A percentile compares a stretch with the other conserved stretches of the same genome.
Evolutionary conservation across 331 rosid species (phyloP).

Genomic region (Rhamnella rubrinervis): DNA sequence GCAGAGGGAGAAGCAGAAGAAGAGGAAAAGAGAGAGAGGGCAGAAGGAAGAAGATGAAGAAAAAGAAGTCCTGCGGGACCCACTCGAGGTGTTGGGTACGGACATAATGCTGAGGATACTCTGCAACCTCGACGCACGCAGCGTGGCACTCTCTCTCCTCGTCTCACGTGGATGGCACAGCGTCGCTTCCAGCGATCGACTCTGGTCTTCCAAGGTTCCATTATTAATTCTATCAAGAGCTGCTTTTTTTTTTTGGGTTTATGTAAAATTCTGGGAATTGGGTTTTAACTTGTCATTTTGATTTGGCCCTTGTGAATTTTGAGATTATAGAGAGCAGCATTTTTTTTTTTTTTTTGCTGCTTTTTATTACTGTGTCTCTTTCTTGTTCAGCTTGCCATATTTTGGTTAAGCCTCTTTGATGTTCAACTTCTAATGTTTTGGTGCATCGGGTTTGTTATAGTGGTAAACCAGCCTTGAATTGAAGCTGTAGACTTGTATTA

Average conservation of each 20-base stretch:
- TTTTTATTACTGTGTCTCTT: background rate
- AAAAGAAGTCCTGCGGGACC: constrained; percentile 19
- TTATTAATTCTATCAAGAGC: background rate
- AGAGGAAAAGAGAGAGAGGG: constrained; percentile 20
- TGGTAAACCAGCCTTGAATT: no score
- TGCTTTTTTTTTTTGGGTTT: background rate
- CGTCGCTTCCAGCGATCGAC: constrained; percentile 39
- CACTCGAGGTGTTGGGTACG: constrained; percentile 32
- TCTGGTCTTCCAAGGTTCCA: constrained; percentile 44
- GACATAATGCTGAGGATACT: constrained; percentile 33
- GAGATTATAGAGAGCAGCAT: background rate
- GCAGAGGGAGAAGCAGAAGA: constrained; percentile 8
- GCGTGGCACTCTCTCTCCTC: constrained; percentile 47
- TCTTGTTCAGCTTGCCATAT: no score
- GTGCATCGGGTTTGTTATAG: no score
- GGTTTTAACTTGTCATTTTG: no score
- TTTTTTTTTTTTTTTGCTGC: background rate
- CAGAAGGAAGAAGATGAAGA: background rate
- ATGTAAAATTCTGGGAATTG: background rate
- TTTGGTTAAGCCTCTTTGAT: no score
- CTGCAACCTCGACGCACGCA: constrained; percentile 43
- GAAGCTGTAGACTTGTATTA: no score
- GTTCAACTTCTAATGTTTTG: no score
- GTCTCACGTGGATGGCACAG: constrained; percentile 42
- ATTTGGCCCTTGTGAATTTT: background rate